Base-by-base conservation (phyloP, 2,329 filamentous ascomycete species). In the Colletotrichum camelliae region DNA sequence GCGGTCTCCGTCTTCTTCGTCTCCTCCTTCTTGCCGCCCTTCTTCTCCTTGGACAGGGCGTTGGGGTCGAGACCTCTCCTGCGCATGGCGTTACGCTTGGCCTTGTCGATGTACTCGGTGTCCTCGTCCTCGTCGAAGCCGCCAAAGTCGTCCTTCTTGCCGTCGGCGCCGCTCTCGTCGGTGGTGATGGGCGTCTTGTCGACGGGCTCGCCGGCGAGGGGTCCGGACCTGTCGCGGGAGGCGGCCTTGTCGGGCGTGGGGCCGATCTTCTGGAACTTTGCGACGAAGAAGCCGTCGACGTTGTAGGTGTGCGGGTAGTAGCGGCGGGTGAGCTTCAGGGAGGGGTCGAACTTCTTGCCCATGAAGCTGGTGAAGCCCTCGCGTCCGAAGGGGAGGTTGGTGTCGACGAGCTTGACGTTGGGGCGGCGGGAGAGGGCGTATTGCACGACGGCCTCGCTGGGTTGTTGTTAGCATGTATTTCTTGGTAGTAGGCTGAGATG, bases 221-320 rank as follows among this genome's bases (percentile, higher is more conserved):
- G 79, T 67, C 76, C 77, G 13, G 79, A 79, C 70, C 80, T 81
- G 70, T 72, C 76, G 65, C 43, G 35, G 21, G 31, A 60, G 62
- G 77, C 77, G 61, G 78, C 78, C 77, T 90, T 91, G 72, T 89
- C 86, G 2, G 94, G 93, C 55, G 94, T 95, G 4, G 95, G 94
- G 0, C 92, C 96, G 18, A 92, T 92, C 90, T 99, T 99, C 86
- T 98, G 96, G 87, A 99, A 94, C 86, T 99, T 99, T 81, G 96
- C 95, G 77, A 99, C 97, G 84, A 96, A 99, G 92, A 99, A 99
- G 78, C 97, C 97, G 84, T 98, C 97, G 39, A 99, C 96, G 86
- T 98, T 98, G 88, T 97, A 95, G 24, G 94, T 91, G 84, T 98
- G 95, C 1, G 96, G 95, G 86, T 97, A 98, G 88, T 95, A 98